Evolutionary conservation across 148 eudicot genomes (phyloP).

Genomic region (Vaccinium corymbosum): DNA sequence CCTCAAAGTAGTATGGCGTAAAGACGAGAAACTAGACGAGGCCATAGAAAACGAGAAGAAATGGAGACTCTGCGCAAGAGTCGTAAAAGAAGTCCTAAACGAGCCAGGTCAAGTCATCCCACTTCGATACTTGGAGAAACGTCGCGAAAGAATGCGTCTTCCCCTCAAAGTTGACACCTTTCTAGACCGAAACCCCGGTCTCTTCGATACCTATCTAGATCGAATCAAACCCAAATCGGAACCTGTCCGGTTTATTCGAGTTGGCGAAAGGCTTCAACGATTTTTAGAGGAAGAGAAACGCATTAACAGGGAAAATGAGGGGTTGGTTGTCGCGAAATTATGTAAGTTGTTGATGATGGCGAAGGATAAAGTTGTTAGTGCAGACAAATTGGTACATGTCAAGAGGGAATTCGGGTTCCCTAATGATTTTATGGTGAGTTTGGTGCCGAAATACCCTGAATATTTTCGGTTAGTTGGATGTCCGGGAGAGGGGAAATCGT

Average conservation of each 20-base stretch:
- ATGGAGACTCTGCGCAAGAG: slow-evolving; percentile 54
- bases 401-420: slow-evolving; percentile 86
- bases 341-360: slow-evolving; percentile 84
- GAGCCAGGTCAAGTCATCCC: slow-evolving; percentile 69
- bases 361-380: slow-evolving; percentile 55
- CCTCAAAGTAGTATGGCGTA: slow-evolving; percentile 79
- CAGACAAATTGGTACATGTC: slow-evolving; percentile 61
- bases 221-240: slow-evolving; percentile 66
- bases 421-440: slow-evolving; percentile 49
- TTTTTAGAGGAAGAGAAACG: slow-evolving; percentile 50
- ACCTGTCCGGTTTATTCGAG: slow-evolving; percentile 46
- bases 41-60: slow-evolving; percentile 62
- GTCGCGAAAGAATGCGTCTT: slow-evolving; percentile 53
- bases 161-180: slow-evolving; percentile 41
- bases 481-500: slow-evolving; percentile 41
- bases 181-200: slow-evolving; percentile 49
- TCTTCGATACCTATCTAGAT: slow-evolving; percentile 60
- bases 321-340: slow-evolving; percentile 47
- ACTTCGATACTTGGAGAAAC: slow-evolving; percentile 56
- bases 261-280: slow-evolving; percentile 32
- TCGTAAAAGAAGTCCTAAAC: slow-evolving; percentile 74
- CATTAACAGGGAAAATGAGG: slow-evolving; percentile 42
- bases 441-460: slow-evolving; percentile 51
- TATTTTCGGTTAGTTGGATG: slow-evolving; percentile 52
- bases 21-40: slow-evolving; percentile 55